Evolutionary conservation across 2,329 filamentous ascomycete genomes (phyloP), one percentile per base, ranked within the genome.

Genomic region (Penicillium sumatraense): DNA sequence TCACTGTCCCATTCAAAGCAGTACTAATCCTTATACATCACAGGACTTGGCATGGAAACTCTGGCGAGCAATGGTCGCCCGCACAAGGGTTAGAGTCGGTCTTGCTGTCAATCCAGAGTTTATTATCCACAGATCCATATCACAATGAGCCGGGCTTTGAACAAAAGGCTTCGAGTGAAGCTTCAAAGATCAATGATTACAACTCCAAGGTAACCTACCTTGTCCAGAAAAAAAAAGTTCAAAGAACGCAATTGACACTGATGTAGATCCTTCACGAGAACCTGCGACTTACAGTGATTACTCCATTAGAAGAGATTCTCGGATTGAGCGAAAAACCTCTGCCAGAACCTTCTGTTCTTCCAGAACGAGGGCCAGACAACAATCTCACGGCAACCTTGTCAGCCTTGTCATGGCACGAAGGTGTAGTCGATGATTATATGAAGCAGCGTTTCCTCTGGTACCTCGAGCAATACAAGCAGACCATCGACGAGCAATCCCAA

Each of bases 391-490:
- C 23, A 14, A 5, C 10, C n/a, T 27, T 23, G 9, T 44, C 38
- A 14, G 2, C 21, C 11, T 4, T 9, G 10, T 11, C 20, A 9
- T 44, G 40, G 40, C 21, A 44, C n/a, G 21, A 38, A 11, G 20
- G 8, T 62, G 91, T 92, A 0, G 98, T 98, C 77, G 88, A 87
- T 62, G 93, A 98, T 68, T 80, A 96, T 5, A 90, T 89, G 81
- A 98, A 98, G 75, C 87, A 89, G 33, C 86, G 93, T 1, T 97
- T 98, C 70, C 79, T 98, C 13, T 98, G 95, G 95, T 98, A 98
- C 75, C 96, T 90, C 72, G 89, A 96, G 62, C 89, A 89, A 3
- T 98, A 98, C 68, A 78, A 95, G 20, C 78, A 83, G 3, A 83
- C 88, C 1, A 87, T 96, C 49, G 81, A 86, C 33, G 82, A 86